Base-by-base conservation (phyloP, 306 rosid genomes). In the Sesbania bispinosa region DNA sequence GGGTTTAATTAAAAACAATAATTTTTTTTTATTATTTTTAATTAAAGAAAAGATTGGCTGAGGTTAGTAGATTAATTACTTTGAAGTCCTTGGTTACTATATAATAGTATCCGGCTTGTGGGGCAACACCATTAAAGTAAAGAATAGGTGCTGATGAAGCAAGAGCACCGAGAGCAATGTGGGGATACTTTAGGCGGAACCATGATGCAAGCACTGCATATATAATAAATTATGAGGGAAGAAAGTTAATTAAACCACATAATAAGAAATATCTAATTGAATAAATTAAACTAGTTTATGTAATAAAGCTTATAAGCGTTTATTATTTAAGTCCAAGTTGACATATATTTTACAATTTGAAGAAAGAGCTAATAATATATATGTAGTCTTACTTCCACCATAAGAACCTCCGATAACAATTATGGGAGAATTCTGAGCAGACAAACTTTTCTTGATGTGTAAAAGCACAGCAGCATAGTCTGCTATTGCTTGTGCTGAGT, bases 71-170 rank as follows among this genome's bases (percentile, higher is more conserved):
- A 2, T 70, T 79, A 39, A 53, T 70, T 73, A 88, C 90, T 69
- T 29, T 53, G 54, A 72, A 88, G 30, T 81, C 83, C 52, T 71
- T 82, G 48, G 88, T 69, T 2, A 78, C 85, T 23, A 84, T 3
- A 27, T 76, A 82, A 10, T 69, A 82, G 47, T 78, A 88, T 58
- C 88, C 89, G 0, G 35, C 72, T 45, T 62, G 35, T 10, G 89
- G 91, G 11, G 82, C 69, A 15, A 81, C 33, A 33, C 54, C 79
- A 33, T 77, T 69, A 35, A 88, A 82, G 68, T 83, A 88, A 29
- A 88, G 88, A 62, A 88, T 77, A 1, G 89, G 89, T 4, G 92
- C 92, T 26, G 88, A 88, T 38, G 89, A 83, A 52, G 92, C 89
- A 9, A 88, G 68, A 24, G 92, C 89, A 19, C 89, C 86, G 9